These are phyloP conservation scores for Stipa capillata DNA, from an alignment of 176 grass and related monocot genomes.

Conservation along the genomic window DNA sequence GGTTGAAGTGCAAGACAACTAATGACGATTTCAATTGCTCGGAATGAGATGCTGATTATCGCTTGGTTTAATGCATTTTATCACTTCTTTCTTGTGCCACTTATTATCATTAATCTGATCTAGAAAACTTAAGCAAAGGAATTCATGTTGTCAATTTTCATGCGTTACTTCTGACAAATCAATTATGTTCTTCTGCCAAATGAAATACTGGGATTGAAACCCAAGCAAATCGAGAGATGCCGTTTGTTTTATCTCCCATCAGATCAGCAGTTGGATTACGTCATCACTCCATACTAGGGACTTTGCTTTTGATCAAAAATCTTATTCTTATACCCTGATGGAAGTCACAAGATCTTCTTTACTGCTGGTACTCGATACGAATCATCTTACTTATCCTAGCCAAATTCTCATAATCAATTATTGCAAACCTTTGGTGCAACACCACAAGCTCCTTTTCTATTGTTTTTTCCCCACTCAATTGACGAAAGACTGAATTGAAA, in stretches of 20 bases:
- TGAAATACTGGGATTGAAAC: constrained; percentile 9
- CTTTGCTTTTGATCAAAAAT: constrained; percentile 1
- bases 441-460: background rate
- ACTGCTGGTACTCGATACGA: background rate
- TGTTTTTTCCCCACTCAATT: background rate
- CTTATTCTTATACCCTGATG: constrained; percentile 35
- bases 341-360: constrained; percentile 23
- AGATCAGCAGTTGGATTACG: constrained; percentile 8
- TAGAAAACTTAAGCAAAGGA: background rate
- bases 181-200: background rate
- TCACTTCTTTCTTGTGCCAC: background rate
- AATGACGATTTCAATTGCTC: background rate
- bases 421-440: background rate
- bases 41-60: background rate
- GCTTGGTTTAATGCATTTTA: background rate
- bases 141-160: background rate
- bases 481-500: background rate
- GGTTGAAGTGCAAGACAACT: background rate
- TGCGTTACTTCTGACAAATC: background rate
- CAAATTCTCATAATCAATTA: background rate
- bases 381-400: constrained; percentile 11
- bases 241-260: constrained; percentile 20
- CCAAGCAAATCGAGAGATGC: constrained; percentile 17
- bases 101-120: background rate
- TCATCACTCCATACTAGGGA: background rate